phyloP scores from a whole-genome alignment of 176 grass and related monocot species.

The Coix lacrymajobi region DNA sequence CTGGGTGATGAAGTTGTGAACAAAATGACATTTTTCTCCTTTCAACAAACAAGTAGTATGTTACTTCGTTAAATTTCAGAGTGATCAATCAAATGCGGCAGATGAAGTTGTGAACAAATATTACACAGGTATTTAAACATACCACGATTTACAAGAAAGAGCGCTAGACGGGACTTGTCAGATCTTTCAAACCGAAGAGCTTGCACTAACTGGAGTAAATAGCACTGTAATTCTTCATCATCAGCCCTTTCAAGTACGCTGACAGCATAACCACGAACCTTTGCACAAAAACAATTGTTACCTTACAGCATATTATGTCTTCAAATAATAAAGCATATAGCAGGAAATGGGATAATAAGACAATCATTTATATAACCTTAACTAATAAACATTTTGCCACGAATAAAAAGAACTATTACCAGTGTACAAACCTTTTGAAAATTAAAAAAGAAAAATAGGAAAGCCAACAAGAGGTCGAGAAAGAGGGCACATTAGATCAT shows the following conservation, averaged over 20 bases:
- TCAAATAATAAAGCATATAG: slow-evolving; percentile 12
- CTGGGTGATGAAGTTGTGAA: not conserved
- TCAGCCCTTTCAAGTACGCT: slow-evolving; percentile 88
- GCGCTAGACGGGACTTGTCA: slow-evolving; percentile 80
- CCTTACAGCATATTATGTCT: not conserved
- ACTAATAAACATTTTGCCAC: not conserved
- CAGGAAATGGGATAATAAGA: not conserved
- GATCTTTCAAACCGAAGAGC: slow-evolving; percentile 98
- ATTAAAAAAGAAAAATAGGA: not conserved
- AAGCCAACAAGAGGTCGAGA: not conserved
- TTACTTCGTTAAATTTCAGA: not conserved
- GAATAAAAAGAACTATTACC: not conserved
- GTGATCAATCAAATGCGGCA: not conserved
- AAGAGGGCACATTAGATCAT: not conserved
- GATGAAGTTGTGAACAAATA: slow-evolving; percentile 6
- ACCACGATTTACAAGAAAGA: slow-evolving; percentile 96
- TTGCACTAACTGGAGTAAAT: slow-evolving; percentile 96
- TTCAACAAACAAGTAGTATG: not conserved
- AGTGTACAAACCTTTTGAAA: not conserved
- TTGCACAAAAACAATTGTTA: slow-evolving; percentile 18
- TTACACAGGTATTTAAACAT: slow-evolving; percentile 11
- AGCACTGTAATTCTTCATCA: slow-evolving; percentile 96
- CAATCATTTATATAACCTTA: not conserved
- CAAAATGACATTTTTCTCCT: not conserved
- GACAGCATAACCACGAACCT: slow-evolving; percentile 97